phyloP scores from a whole-genome alignment of 305 asterid genomes.

The Solanum hybrid region DNA sequence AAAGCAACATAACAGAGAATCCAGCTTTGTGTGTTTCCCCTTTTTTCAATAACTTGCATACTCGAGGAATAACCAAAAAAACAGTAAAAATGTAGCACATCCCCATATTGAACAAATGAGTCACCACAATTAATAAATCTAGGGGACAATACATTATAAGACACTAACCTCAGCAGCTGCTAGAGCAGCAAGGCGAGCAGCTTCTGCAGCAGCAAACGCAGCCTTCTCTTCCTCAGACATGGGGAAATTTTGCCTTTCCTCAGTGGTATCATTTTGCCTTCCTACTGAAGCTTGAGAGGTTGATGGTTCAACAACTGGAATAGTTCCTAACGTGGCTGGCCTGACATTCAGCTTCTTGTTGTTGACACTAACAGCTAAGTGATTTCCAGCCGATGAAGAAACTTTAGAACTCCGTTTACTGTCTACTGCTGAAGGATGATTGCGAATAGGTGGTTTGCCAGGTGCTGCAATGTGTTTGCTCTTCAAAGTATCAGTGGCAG shows the following conservation, averaged over 20 bases:
- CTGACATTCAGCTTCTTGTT: constrained; percentile 34
- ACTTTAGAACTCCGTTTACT: constrained; percentile 30
- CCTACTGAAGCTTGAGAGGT: constrained; percentile 49
- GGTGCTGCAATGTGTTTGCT: constrained; percentile 36
- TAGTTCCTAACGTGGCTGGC: constrained; percentile 31
- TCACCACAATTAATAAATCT: not conserved
- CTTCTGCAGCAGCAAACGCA: constrained; percentile 91
- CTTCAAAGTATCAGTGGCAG: constrained; percentile 39
- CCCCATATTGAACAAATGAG: not conserved
- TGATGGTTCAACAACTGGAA: constrained; percentile 40
- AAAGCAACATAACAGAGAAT: not conserved
- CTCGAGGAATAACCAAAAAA: not conserved
- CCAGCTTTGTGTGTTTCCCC: not conserved
- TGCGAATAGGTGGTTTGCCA: constrained; percentile 74
- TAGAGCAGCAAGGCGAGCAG: constrained; percentile 81
- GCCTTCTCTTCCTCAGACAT: constrained; percentile 88
- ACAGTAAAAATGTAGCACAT: not conserved
- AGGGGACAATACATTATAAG: not conserved
- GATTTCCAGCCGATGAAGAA: constrained; percentile 22
- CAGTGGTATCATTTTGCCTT: constrained; percentile 33
- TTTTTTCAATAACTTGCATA: not conserved
- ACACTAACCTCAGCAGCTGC: constrained; percentile 93
- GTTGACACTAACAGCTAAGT: constrained; percentile 24
- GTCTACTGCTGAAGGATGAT: constrained; percentile 25
- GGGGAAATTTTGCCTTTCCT: constrained; percentile 37